Evolutionary conservation across 2,329 filamentous ascomycete species (phyloP), one percentile per base, ranked within the genome.

Genomic region (Xylaria sp.): DNA sequence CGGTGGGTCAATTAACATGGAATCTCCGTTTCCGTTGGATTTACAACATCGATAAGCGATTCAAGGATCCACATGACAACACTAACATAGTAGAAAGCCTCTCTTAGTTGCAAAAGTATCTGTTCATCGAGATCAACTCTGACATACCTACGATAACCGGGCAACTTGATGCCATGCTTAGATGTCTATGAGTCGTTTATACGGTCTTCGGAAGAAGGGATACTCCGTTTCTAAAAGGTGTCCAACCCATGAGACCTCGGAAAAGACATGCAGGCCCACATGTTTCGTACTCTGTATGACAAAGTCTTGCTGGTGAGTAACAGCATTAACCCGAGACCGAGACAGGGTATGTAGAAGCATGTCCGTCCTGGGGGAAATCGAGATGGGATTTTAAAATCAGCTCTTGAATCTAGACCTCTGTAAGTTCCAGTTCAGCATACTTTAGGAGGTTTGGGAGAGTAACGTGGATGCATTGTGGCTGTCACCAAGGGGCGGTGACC

Each of bases 401-500:
- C 2, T 31, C 20, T 31, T 9, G 31, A 33, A 38, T 38, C 51
- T 56, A 13, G 51, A 23, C 17, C 51, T 20, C 36, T 42, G 23
- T 26, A 3, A 38, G 53, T 36, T 54, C 28, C 51, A 38, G 20
- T 15, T 23, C n/a, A 23, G 38, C 38, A 44, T 42, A 7, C n/a
- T 11, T 59, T 44, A 11, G 26, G 6, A 20, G 48, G 31, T 28
- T 33, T 33, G 33, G 33, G 33, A 33, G 33, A 33, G 7, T 26
- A 26, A 26, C 53, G 31, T 38, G 33, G 11, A 23, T 20, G 51
- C 54, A 11, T 46, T 23, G 60, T 63, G 49, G 60, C 26, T 20
- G 60, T 40, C 51, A 56, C 59, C 36, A 23, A 51, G 49, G 26
- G 49, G 49, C 49, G 28, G 51, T 56, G 28, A 42, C 54, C 10